Percentiles rank a stretch among this genome's conserved stretches.
phyloP scores from a whole-genome alignment of 176 grass and related monocot genomes.

The Saccharum spontaneum region DNA sequence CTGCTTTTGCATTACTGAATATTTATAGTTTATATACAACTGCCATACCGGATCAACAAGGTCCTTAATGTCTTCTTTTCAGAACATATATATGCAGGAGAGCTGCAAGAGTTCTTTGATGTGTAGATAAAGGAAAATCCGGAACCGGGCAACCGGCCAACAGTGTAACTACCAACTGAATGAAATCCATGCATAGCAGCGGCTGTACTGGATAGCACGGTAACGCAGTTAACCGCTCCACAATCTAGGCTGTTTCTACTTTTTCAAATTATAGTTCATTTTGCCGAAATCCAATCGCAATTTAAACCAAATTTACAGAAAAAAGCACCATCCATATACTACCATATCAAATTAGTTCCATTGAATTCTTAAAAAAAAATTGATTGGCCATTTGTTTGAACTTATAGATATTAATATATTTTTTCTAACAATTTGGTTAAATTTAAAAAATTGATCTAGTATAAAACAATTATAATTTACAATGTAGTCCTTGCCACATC shows the following conservation, averaged over 20 bases:
- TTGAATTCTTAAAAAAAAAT: neutral
- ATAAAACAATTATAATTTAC: too few species aligned
- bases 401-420: neutral
- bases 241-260: neutral
- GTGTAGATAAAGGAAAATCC: neutral
- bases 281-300: too few species aligned
- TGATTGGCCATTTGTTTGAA: neutral
- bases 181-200: neutral
- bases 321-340: neutral
- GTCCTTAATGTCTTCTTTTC: neutral
- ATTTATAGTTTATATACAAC: neutral
- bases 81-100: neutral
- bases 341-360: neutral
- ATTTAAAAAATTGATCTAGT: too few species aligned
- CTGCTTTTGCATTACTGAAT: constrained; percentile 5
- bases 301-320: too few species aligned
- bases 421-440: neutral
- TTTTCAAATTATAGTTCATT: neutral
- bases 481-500: too few species aligned
- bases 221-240: neutral
- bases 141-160: neutral
- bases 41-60: neutral
- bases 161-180: neutral
- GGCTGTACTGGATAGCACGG: neutral
- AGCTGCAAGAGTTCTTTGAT: neutral